Base-by-base conservation (phyloP, 108 stramenopile species). In the Bacterosira constricta region DNA sequence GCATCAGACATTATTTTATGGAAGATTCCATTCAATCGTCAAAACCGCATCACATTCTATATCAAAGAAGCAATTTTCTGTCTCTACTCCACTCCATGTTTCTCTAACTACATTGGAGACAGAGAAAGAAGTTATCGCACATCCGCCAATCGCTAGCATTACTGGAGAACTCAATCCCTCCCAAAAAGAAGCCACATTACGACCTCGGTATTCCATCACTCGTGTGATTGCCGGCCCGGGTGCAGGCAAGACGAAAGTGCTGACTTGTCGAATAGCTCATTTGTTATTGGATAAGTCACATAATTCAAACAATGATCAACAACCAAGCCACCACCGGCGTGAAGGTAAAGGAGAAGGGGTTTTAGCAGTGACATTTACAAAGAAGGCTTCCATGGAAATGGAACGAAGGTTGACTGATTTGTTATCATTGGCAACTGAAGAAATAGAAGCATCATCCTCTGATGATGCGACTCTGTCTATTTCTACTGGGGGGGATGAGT, bases 281-380 rank as follows among this genome's bases (percentile, higher is more conserved):
- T 73, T 95, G 42, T 52, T 94, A 42, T 39, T 66, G 9, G 20
- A 67, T 41, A 73, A 77, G 32, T 65, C 57, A 8, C 46, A 26
- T 12, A 26, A 36, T n/a, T 54, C 66, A 12, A 50, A 69, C 2
- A 18, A 37, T 26, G 63, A 51, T 29, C 20, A 38, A 53, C 39
- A 26, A 23, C 18, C 35, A 3, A 50, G 31, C 15, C 26, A 5
- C 18, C 0, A 27, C 45, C 20, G 21, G 52, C 29, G 3, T 39
- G 13, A 34, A 42, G 23, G 17, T 8, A 39, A 30, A 27, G 17
- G 51, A 26, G 75, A 77, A 21, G 75, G 75, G 38, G 79, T 97
- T 39, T 72, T 97, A 53, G 95, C 90, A n/a, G 90, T 97, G 30
- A 96, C 96, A 39, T 97, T 97, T 84, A 96, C 96, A 7, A 90